Percentiles rank a stretch among this genome's conserved stretches.
Evolutionary conservation across 2,329 filamentous ascomycete genomes (phyloP).

Genomic region (Fusarium goolgardi): DNA sequence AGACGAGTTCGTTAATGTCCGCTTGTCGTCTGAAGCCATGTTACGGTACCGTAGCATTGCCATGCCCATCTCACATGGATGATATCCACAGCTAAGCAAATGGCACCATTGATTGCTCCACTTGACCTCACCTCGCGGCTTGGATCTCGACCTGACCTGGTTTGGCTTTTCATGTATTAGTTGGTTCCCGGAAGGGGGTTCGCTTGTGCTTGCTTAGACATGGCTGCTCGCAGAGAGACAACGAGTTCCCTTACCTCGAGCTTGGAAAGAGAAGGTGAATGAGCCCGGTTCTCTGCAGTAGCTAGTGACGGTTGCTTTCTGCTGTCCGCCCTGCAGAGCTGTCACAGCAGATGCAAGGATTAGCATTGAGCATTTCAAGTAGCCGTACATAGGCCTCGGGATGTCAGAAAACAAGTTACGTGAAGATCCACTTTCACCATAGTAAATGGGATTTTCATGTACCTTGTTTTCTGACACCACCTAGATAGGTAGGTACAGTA

Average conservation of each 20-base stretch:
- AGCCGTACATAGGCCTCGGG: too few relatives aligned
- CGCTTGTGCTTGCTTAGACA: constrained; percentile 16
- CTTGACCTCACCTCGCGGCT: constrained; percentile 33
- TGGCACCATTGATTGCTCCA: constrained; percentile 48
- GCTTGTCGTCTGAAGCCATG: constrained; percentile 17
- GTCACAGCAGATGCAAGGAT: constrained; percentile 20
- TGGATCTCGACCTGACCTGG: constrained; percentile 32
- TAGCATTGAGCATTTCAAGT: constrained; percentile 14
- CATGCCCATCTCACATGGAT: constrained; percentile 35
- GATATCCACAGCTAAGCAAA: constrained; percentile 39
- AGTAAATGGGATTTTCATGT: too few relatives aligned
- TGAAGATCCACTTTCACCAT: too few relatives aligned
- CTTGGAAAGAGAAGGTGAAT: background rate
- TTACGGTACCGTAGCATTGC: constrained; percentile 10
- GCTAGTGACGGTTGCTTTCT: constrained; percentile 11
- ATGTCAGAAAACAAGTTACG: too few relatives aligned
- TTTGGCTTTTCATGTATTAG: constrained; percentile 37
- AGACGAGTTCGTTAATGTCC: constrained; percentile 34
- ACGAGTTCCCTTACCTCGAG: background rate
- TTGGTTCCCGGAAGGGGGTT: constrained; percentile 29
- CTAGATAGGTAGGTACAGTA: too few relatives aligned
- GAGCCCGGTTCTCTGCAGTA: constrained; percentile 7
- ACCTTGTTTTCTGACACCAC: too few relatives aligned
- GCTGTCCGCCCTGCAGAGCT: constrained; percentile 19
- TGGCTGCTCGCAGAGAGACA: constrained; percentile 15